Evolutionary conservation across 306 rosid species (phyloP), one percentile per base, ranked within the genome.

Genomic region (Cucumis hystrix): DNA sequence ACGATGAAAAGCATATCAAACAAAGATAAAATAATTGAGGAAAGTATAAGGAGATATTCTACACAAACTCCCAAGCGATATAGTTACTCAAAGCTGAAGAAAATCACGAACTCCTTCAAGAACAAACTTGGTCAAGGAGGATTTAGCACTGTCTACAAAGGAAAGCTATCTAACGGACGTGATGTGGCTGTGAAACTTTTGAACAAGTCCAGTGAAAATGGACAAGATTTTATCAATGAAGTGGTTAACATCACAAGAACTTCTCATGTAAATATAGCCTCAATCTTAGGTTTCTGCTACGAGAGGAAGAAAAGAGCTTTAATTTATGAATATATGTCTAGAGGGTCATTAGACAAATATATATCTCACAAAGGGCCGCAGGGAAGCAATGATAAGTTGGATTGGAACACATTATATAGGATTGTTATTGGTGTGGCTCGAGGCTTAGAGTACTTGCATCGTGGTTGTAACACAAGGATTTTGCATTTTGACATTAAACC

Each of bases 401-500:
- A 49, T 25, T 80, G 96, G 89, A 77, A 91, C 96, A 74, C 47
- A 6, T 14, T 54, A 6, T 35, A 51, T 14, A 6, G 88, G 96
- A 47, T 77, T 16, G 79, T 93, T 90, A 39, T 72, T 87, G 83
- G 75, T 80, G 45, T 93, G 84, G 81, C 98, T 28, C 30, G 30
- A 28, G 30, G 30, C 30, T 28, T n/a, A 2, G 78, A 74, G 15
- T 74, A 74, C 63, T 56, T 74, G 28, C 78, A 74, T n/a, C 17
- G 49, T 0, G 78, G 78, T 2, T 74, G 78, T 21, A 55, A 55
- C 33, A 74, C 86, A 14, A 93, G 83, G 5, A 87, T 87, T 78
- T 83, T 93, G 79, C 98, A 93, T 82, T 83, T 93, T 10, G 96
- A 93, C 61, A 88, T 91, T 10, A 93, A 93, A 76, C 90, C 97